Conservation (phyloP, 2,329 filamentous ascomycete genomes). For the Penicillium sp. region DNA sequence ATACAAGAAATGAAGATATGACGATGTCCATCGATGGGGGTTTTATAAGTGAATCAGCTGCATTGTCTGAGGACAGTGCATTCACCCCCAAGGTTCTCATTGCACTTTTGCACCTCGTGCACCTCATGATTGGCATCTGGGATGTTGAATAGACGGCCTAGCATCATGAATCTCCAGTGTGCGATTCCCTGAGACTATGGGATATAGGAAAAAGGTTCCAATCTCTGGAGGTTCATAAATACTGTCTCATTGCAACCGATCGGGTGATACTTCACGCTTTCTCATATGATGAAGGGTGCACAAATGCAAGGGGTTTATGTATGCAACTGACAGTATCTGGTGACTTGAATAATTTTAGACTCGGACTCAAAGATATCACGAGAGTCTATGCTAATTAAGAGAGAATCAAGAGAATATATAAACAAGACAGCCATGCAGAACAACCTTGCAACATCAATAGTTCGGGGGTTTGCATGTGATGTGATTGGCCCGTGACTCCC, state of each 20-base stretch:
- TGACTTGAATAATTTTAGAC: neutral
- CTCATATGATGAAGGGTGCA: neutral
- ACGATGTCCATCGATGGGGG: neutral
- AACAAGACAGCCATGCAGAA: neutral
- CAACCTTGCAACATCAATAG: neutral
- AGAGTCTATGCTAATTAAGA: neutral
- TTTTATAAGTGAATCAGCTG: neutral
- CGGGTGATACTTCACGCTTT: neutral
- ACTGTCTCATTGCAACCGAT: neutral
- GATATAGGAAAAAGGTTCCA: neutral
- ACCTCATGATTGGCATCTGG: neutral
- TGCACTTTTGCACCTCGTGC: neutral
- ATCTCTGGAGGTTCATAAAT: neutral
- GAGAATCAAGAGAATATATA: neutral
- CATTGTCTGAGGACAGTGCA: neutral
- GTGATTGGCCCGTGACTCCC: constrained; percentile 29
- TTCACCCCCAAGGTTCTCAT: constrained; percentile 20
- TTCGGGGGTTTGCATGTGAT: constrained; percentile 8
- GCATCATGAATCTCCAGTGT: neutral
- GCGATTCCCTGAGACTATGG: neutral
- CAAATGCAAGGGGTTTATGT: neutral
- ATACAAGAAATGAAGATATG: neutral
- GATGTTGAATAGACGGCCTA: neutral
- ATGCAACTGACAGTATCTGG: neutral
- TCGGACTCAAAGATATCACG: neutral